Evolutionary conservation across 2,329 filamentous ascomycete species (phyloP).

Genomic region (Xylaria arbuscula): DNA sequence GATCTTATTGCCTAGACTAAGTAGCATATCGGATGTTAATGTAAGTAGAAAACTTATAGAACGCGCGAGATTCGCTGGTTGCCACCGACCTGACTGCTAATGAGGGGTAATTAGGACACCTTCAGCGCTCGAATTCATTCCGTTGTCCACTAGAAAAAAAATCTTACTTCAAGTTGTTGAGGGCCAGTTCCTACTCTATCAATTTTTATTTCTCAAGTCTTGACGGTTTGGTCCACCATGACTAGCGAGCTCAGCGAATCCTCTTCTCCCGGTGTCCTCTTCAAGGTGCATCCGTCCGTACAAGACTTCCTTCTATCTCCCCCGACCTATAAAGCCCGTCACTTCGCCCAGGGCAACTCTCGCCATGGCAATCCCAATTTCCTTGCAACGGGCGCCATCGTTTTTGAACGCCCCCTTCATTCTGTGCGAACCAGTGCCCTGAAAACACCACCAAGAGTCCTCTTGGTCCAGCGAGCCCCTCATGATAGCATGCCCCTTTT

Average conservation of each 20-base stretch:
- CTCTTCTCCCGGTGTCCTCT: not conserved
- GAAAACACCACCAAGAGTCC: slow-evolving; percentile 1
- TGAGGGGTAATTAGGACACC: not conserved
- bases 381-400: slow-evolving; percentile 6
- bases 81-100: too few relatives aligned
- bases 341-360: not conserved
- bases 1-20: too few relatives aligned
- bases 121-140: not conserved
- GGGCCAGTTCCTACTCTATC: not conserved
- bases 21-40: too few relatives aligned
- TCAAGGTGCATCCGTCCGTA: not conserved
- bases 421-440: too few relatives aligned
- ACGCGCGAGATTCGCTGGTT: too few relatives aligned
- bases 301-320: not conserved
- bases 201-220: not conserved
- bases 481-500: not conserved
- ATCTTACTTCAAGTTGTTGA: not conserved
- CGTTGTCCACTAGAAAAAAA: not conserved
- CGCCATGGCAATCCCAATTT: not conserved
- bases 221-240: not conserved
- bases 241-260: not conserved
- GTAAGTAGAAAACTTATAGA: too few relatives aligned
- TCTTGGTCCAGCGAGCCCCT: slow-evolving; percentile 20
- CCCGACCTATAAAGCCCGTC: not conserved
- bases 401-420: not conserved